Evolutionary conservation across 257 asterid genomes (phyloP).

Genomic region (Eucommia ulmoides): DNA sequence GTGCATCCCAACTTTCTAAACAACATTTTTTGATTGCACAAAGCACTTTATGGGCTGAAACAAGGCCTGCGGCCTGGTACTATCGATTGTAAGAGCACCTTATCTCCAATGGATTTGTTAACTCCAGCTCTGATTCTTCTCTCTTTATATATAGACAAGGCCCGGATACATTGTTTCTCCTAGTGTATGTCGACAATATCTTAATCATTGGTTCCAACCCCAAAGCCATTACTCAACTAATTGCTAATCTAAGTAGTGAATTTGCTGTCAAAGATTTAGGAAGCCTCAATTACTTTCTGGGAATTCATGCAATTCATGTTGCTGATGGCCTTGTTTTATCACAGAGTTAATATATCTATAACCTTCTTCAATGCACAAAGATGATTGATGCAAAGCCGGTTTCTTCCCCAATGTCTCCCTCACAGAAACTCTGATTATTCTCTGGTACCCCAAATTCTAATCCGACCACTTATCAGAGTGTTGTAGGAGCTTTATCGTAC

Average conservation of each 20-base stretch:
- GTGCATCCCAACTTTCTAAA: neutral
- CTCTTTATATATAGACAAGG: neutral
- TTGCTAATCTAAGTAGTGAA: neutral
- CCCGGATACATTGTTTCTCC: neutral
- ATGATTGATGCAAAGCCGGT: neutral
- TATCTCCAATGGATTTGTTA: neutral
- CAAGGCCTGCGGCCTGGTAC: neutral
- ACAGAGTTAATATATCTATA: neutral
- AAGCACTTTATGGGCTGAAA: neutral
- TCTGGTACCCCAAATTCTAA: neutral
- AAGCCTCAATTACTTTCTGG: neutral
- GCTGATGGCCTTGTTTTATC: neutral
- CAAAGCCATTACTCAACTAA: neutral
- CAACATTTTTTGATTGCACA: neutral
- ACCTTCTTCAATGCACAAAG: neutral
- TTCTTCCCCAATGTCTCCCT: neutral
- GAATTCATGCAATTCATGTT: neutral
- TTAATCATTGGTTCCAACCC: neutral
- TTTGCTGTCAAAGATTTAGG: neutral
- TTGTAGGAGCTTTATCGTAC: neutral
- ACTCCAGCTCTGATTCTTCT: neutral
- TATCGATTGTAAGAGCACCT: neutral
- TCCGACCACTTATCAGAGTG: neutral
- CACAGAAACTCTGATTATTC: neutral
- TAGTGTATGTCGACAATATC: neutral